Conservation (phyloP, 176 grass and related monocot genomes). For the Phoenix roebelenii region DNA sequence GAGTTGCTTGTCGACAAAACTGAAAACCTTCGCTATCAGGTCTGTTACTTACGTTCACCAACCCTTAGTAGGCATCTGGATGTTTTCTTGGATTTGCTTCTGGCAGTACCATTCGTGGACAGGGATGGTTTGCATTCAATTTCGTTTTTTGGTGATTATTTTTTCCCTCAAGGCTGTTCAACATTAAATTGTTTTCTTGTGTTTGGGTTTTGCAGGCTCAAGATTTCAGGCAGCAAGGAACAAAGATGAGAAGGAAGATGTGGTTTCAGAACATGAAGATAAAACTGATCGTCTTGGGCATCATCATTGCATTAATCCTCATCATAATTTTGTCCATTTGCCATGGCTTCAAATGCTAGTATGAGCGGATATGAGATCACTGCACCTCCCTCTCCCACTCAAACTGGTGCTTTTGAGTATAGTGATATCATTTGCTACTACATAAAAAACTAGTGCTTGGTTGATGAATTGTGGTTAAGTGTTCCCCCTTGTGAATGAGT, state of each 20-base stretch:
- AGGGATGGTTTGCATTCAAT: too few species aligned
- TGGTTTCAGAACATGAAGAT: constrained; percentile 98
- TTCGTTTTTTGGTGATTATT: too few species aligned
- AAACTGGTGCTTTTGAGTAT: too few species aligned
- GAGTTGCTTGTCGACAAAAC: constrained; percentile 90
- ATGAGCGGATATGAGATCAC: constrained; percentile 12
- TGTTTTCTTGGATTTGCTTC: too few species aligned
- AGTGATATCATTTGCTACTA: too few species aligned
- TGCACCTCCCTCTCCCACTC: background rate
- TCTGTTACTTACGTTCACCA: background rate
- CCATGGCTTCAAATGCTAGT: constrained; percentile 84
- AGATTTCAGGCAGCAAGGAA: constrained; percentile 72
- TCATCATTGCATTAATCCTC: constrained; percentile 78
- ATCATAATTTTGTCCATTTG: constrained; percentile 89
- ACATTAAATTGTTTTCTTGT: background rate
- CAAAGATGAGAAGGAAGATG: constrained; percentile 81
- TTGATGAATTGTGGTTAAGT: constrained; percentile 28
- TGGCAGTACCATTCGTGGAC: too few species aligned
- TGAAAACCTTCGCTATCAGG: constrained; percentile 84
- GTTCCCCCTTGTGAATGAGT: constrained; percentile 18
- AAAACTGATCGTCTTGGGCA: constrained; percentile 80
- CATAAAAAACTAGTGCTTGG: too few species aligned
- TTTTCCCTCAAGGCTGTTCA: too few species aligned
- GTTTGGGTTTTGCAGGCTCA: constrained; percentile 39
- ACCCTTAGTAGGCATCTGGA: too few species aligned